A percentile compares a stretch with the other conserved stretches of the same genome.
phyloP scores from a whole-genome alignment of 306 rosid species.

The Alnus glutinosa region DNA sequence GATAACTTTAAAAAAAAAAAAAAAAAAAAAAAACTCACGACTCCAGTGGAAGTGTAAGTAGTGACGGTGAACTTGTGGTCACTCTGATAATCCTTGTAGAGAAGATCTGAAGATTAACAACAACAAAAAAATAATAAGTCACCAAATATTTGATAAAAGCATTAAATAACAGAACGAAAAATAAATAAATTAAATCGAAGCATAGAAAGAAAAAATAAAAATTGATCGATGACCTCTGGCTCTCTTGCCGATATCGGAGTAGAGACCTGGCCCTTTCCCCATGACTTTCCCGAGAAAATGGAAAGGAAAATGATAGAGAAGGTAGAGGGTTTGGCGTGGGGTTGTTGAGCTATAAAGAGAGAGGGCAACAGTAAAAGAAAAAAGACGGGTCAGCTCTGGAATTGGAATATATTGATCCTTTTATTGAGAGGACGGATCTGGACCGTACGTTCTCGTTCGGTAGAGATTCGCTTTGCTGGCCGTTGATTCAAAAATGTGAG shows the following conservation, averaged over 20 bases:
- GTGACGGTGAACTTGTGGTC: conserved; percentile 94
- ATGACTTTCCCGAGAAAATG: conserved; percentile 48
- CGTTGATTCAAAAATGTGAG: conserved; percentile 41
- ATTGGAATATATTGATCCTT: not conserved
- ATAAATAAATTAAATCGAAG: not conserved
- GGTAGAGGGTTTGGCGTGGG: not conserved
- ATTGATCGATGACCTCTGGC: conserved; percentile 61
- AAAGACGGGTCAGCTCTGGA: not conserved
- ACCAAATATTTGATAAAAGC: not conserved
- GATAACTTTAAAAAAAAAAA: not conserved
- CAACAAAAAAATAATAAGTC: not conserved
- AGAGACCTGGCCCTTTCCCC: conserved; percentile 98
- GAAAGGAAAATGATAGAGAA: conserved; percentile 24
- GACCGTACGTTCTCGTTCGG: conserved; percentile 45
- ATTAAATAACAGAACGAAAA: not conserved
- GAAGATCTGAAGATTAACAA: conserved; percentile 56
- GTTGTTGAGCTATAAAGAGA: not conserved
- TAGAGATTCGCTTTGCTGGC: not conserved
- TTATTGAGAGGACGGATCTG: not conserved
- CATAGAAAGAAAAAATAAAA: not conserved
- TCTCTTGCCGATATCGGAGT: conserved; percentile 85
- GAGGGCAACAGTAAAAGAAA: conserved; percentile 1
- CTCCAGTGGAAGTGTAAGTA: conserved; percentile 66
- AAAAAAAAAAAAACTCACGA: conserved; percentile 47
- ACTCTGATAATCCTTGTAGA: conserved; percentile 85